These are phyloP conservation scores for Collybia mongolica DNA, from an alignment of 768 basidiomycete genomes.

Conservation along the genomic window DNA sequence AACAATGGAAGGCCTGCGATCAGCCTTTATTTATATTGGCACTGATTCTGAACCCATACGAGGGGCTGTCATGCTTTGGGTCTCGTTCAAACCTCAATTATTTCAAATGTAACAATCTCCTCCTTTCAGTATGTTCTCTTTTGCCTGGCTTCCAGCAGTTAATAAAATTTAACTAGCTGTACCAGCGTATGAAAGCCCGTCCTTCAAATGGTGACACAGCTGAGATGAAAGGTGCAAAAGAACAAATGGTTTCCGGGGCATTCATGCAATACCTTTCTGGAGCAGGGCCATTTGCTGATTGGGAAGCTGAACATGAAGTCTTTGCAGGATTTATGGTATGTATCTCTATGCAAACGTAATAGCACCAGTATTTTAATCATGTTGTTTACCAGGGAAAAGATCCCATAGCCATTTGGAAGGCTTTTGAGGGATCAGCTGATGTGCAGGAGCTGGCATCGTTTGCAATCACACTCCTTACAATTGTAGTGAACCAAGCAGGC, in stretches of 20 bases:
- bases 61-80: background rate
- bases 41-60: background rate
- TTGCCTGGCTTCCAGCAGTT: background rate
- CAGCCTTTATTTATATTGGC: background rate
- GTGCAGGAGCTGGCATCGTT: background rate
- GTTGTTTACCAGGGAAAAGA: background rate
- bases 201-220: background rate
- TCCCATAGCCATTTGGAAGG: background rate
- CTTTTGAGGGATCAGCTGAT: background rate
- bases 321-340: too few species aligned
- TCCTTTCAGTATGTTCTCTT: background rate
- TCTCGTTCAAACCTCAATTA: background rate
- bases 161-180: background rate
- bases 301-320: background rate
- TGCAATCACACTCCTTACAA: background rate
- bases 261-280: slow-evolving; percentile 1
- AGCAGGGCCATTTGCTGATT: background rate
- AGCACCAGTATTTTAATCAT: too few species aligned
- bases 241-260: background rate
- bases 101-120: background rate
- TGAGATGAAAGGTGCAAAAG: background rate
- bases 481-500: slow-evolving; percentile 1
- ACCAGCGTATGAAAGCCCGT: background rate
- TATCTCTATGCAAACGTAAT: too few species aligned
- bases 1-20: background rate